Base-by-base conservation (phyloP, 768 basidiomycete species). In the Lactarius vividus region DNA sequence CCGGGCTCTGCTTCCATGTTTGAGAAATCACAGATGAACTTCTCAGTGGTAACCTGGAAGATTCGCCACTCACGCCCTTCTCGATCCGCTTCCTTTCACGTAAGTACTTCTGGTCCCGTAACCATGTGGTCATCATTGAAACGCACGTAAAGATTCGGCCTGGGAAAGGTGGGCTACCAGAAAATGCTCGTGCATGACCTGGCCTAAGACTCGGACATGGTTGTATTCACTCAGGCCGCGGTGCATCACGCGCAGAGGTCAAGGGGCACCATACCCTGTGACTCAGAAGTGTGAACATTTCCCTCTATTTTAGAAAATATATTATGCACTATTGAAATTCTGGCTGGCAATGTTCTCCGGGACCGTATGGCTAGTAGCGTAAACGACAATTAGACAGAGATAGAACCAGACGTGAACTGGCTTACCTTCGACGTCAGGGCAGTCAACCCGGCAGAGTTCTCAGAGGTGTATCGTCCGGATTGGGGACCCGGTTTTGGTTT, bases 401-500 rank as follows among this genome's bases (percentile, higher is more conserved):
- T 31, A 28, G 42, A 15, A 62, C 7, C 15, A 63, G 60, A 53
- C 28, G 33, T 33, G 18, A 37, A 42, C 26, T 70, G 79, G 52
- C 52, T 33, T 66, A 91, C 93, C 84, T 93, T 90, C 56, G 82
- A 81, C 23, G 87, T 83, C 39, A 95, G 81, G 44, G 91, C 79
- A 29, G 96, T 97, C 65, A 96, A 79, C 46, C 93, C 94, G 16
- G 92, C 93, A 13, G 94, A 92, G 79, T 97, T 97, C 79, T 98
- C 96, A 68, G 90, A 93, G 0, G 94, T 96, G 54, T 82, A 82
- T 65, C 96, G 84, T 37, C 90, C 86, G 65, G 88, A 89, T 74
- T 97, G 96, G 57, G 96, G 96, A 20, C 96, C 97, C n/a, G 94
- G 85, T 75, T 92, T 93, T 61, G 93, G 94, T 75, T 90, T 92